Evolutionary conservation across 106 monocot genomes (phyloP).

Genomic region (Acorus gramineus): DNA sequence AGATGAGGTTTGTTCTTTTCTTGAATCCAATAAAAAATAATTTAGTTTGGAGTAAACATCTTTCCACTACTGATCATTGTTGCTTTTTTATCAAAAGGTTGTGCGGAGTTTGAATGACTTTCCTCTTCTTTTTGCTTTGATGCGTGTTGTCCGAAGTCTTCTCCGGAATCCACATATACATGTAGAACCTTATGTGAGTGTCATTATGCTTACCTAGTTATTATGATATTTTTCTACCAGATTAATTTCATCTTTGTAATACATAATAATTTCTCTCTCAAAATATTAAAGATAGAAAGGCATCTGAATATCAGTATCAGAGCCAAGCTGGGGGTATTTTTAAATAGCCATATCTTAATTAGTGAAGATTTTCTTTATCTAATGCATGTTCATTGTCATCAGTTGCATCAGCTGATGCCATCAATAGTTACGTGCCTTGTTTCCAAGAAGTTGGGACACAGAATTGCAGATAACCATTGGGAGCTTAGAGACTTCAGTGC

Average conservation of each 20-base stretch:
- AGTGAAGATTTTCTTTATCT: conserved; percentile 6
- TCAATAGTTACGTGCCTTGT: conserved; percentile 97
- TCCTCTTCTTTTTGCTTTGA: conserved; percentile 73
- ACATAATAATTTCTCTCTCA: no score
- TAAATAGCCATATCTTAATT: no score
- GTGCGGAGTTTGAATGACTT: conserved; percentile 61
- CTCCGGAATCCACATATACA: conserved; percentile 90
- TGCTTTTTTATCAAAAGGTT: conserved; percentile 32
- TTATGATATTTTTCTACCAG: no score
- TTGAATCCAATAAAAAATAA: neutral
- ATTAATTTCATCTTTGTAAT: no score
- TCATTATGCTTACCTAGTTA: neutral
- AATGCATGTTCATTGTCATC: conserved; percentile 10
- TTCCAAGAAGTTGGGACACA: conserved; percentile 78
- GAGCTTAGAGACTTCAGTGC: conserved; percentile 92
- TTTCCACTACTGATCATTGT: neutral
- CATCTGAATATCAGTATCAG: no score
- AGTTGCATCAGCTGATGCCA: conserved; percentile 99
- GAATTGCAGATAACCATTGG: conserved; percentile 90
- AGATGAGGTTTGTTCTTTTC: conserved; percentile 58
- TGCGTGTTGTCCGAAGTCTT: conserved; percentile 87
- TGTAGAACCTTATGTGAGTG: conserved; percentile 95
- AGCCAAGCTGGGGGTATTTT: no score
- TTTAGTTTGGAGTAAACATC: neutral
- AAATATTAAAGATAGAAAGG: no score